phyloP scores from a whole-genome alignment of 345 rosid species.

The Pseudoturritis turrita region DNA sequence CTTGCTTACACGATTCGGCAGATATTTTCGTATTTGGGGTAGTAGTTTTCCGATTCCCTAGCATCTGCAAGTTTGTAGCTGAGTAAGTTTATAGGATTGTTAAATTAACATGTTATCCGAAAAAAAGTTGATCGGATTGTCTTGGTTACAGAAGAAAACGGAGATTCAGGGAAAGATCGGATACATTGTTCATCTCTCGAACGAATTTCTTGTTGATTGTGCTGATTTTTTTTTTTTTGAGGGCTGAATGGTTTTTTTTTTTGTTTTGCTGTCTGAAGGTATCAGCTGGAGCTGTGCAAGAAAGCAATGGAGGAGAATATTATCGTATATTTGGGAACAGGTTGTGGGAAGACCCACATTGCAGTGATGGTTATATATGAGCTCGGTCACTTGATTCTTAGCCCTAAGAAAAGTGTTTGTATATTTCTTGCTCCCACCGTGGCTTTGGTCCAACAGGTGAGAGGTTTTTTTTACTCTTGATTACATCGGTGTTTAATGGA shows the following conservation, averaged over 20 bases:
- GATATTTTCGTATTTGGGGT: not conserved
- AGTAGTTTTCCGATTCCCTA: not conserved
- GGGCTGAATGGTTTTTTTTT: not conserved
- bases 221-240: not conserved
- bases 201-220: not conserved
- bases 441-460: conserved; percentile 82
- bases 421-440: conserved; percentile 92
- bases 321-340: conserved; percentile 82
- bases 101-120: not conserved
- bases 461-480: not conserved
- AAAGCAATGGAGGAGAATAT: conserved; percentile 77
- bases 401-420: conserved; percentile 58
- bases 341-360: conserved; percentile 94
- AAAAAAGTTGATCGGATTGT: not conserved
- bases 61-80: not conserved
- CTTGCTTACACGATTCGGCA: conserved; percentile 2
- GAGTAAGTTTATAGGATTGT: not conserved
- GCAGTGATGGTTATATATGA: conserved; percentile 84
- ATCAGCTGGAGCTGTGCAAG: conserved; percentile 83
- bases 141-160: not conserved
- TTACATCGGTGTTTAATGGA: not conserved
- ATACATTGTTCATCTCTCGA: not conserved
- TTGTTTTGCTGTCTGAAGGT: conserved; percentile 39
- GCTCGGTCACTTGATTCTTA: conserved; percentile 59
- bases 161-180: not conserved